A percentile compares a stretch with the other conserved stretches of the same genome.
Conservation (phyloP, 1,139 yeast genomes). For the Oligophagozyma castellii region DNA sequence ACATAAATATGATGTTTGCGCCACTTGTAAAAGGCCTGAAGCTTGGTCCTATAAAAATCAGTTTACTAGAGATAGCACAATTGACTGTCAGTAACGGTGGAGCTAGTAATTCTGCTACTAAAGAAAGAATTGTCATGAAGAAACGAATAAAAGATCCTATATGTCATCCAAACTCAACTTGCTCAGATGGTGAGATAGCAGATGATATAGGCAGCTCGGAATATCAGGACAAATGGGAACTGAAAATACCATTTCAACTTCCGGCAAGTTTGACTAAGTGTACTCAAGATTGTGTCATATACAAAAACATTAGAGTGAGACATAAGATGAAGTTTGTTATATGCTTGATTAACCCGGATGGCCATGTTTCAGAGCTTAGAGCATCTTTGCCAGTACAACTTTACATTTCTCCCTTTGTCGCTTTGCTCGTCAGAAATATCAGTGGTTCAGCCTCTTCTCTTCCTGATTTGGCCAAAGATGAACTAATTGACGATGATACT, state of each 20-base stretch:
- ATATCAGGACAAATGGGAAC: slow-evolving; percentile 62
- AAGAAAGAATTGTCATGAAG: slow-evolving; percentile 45
- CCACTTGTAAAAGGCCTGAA: slow-evolving; percentile 73
- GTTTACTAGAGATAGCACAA: slow-evolving; percentile 53
- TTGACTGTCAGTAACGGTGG: slow-evolving; percentile 34
- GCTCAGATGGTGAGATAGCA: too few species aligned
- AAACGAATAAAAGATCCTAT: slow-evolving; percentile 31
- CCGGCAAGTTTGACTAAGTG: slow-evolving; percentile 67
- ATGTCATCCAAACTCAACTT: slow-evolving; percentile 11
- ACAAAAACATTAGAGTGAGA: slow-evolving; percentile 39
- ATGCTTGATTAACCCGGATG: slow-evolving; percentile 43
- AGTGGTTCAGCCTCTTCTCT: slow-evolving; percentile 6
- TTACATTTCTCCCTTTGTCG: slow-evolving; percentile 66
- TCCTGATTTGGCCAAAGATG: slow-evolving; percentile 4
- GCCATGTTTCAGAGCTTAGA: slow-evolving; percentile 54
- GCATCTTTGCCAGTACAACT: slow-evolving; percentile 54
- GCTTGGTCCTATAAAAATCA: slow-evolving; percentile 57
- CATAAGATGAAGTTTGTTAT: slow-evolving; percentile 50
- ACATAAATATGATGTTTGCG: slow-evolving; percentile 55
- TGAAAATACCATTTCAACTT: slow-evolving; percentile 42
- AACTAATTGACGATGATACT: slow-evolving; percentile 6
- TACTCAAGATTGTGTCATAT: slow-evolving; percentile 74
- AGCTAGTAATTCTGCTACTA: slow-evolving; percentile 22
- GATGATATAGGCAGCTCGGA: slow-evolving; percentile 4
- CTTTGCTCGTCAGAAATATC: slow-evolving; percentile 37